Evolutionary conservation across 2,329 filamentous ascomycete species (phyloP).

Genomic region (Colletotrichum agaves): DNA sequence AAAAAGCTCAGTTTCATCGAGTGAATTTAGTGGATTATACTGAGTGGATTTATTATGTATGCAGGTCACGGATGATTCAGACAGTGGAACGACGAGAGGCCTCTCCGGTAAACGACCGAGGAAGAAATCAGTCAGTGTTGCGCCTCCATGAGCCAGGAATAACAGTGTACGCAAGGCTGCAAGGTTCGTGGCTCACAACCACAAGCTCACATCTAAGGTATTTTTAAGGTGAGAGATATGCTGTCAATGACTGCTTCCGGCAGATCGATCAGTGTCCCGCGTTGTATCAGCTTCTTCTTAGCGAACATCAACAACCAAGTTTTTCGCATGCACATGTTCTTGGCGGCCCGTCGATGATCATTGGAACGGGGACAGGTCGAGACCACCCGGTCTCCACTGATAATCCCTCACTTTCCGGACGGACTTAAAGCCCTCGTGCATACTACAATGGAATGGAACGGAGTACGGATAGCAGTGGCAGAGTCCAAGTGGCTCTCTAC

Average conservation of each 20-base stretch:
- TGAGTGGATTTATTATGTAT: too few relatives aligned
- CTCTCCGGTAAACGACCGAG: background rate
- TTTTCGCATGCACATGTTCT: slow-evolving; percentile 26
- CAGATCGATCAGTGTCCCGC: slow-evolving; percentile 4
- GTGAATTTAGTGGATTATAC: background rate
- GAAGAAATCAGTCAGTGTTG: background rate
- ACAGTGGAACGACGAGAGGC: background rate
- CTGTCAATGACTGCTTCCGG: slow-evolving; percentile 29
- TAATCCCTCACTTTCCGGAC: slow-evolving; percentile 22
- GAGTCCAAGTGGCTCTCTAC: background rate
- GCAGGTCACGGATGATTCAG: background rate
- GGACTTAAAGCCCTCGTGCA: slow-evolving; percentile 3
- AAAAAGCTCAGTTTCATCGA: background rate
- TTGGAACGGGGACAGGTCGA: slow-evolving; percentile 29
- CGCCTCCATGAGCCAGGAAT: background rate
- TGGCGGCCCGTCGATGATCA: slow-evolving; percentile 31
- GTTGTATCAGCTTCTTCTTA: background rate
- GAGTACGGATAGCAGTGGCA: too few relatives aligned
- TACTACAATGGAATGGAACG: background rate
- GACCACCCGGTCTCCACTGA: slow-evolving; percentile 26
- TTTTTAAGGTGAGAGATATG: slow-evolving; percentile 26
- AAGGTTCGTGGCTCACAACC: background rate
- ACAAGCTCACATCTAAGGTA: slow-evolving; percentile 32
- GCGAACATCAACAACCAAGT: background rate
- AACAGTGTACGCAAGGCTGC: slow-evolving; percentile 4